Evolutionary conservation across 2,329 filamentous ascomycete species (phyloP).

Genomic region (Didymella keratinophila): DNA sequence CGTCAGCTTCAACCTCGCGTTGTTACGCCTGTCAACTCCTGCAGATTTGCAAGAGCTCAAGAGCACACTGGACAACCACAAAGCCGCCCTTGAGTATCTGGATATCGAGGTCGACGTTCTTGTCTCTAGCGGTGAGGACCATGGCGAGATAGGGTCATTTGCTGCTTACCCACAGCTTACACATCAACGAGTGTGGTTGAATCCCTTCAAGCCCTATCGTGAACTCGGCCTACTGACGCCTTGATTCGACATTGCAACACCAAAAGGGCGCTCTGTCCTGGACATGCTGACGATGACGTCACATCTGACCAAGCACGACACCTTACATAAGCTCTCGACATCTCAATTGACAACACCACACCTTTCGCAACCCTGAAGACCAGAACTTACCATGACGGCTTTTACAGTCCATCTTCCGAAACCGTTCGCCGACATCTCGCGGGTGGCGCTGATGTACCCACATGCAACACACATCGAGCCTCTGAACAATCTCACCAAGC

Average conservation of each 20-base stretch:
- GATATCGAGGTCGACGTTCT: conserved; percentile 20
- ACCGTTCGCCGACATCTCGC: conserved; percentile 12
- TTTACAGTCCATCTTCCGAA: conserved; percentile 4
- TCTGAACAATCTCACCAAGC: conserved; percentile 9
- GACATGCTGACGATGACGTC: conserved; percentile 15
- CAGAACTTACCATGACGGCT: conserved; percentile 2
- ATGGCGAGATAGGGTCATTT: conserved; percentile 17
- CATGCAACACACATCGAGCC: conserved; percentile 9
- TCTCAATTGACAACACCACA: background rate
- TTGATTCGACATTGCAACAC: background rate
- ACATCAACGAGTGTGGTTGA: conserved; percentile 19
- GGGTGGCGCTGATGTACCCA: conserved; percentile 11
- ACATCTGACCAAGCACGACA: conserved; percentile 12
- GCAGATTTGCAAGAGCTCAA: conserved; percentile 13
- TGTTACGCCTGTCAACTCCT: conserved; percentile 13
- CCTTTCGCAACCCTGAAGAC: too few relatives aligned
- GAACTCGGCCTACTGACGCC: conserved; percentile 17
- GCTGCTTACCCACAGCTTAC: conserved; percentile 3
- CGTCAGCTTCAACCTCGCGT: conserved; percentile 18
- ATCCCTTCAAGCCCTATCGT: conserved; percentile 19
- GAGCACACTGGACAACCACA: background rate
- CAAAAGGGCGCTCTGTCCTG: background rate
- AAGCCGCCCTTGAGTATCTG: conserved; percentile 2
- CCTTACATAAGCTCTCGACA: background rate
- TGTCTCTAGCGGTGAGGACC: conserved; percentile 9